Evolutionary conservation across 257 asterid genomes (phyloP).

Genomic region (Gentiana straminea): DNA sequence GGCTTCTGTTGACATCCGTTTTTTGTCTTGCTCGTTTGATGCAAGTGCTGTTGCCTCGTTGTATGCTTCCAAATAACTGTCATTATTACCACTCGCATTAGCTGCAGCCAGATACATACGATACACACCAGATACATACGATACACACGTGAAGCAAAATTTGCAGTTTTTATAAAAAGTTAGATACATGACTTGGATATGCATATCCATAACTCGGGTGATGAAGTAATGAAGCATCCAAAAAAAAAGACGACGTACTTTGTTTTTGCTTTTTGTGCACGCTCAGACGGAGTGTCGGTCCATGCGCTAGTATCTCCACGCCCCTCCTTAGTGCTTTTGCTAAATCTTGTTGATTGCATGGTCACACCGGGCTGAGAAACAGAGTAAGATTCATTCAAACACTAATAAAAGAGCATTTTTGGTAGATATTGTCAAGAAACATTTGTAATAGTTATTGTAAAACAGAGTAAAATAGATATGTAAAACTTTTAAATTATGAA

Average conservation of each 20-base stretch:
- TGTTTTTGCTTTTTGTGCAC: slow-evolving; percentile 88
- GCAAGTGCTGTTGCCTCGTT: slow-evolving; percentile 81
- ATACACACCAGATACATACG: no score
- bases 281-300: slow-evolving; percentile 89
- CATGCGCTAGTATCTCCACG: slow-evolving; percentile 96
- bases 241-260: slow-evolving; percentile 44
- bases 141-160: no score
- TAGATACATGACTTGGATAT: no score
- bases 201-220: no score
- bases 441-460: no score
- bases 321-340: slow-evolving; percentile 67
- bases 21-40: slow-evolving; percentile 47
- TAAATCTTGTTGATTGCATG: slow-evolving; percentile 67
- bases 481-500: no score
- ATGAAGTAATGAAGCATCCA: slow-evolving; percentile 1
- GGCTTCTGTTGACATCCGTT: slow-evolving; percentile 41
- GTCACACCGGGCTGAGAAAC: slow-evolving; percentile 64
- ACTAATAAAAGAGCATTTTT: no score
- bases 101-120: no score
- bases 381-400: no score
- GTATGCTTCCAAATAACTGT: slow-evolving; percentile 85
- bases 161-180: no score
- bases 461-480: no score
- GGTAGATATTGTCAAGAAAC: no score
- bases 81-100: background rate